Evolutionary conservation across 306 rosid genomes (phyloP), one percentile per base, ranked within the genome.

Genomic region (Gleditsia sinensis): DNA sequence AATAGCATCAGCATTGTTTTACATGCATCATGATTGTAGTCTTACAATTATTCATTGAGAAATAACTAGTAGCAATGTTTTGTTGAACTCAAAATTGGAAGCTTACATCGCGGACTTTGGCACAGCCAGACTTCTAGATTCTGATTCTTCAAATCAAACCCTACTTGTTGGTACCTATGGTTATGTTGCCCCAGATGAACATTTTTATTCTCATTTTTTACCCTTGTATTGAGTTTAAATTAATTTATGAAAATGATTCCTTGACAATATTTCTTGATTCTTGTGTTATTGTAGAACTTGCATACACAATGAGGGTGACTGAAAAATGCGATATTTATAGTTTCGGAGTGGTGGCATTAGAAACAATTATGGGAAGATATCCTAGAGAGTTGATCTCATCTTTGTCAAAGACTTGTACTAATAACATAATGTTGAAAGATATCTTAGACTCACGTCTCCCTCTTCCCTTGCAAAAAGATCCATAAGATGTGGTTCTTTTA

Each of bases 291-390:
- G 75, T 2, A 65, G 67, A 65, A 51, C 48, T 75, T 10, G 65
- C 65, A 0, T 49, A 63, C 48, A 74, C 79, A 9, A 9, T 51
- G n/a, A 19, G 1, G 11, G 66, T 66, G 0, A 55, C 49, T 9
- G 17, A 51, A 32, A 75, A 63, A 36, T 75, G 65, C 17, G 56
- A 75, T 49, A 46, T 75, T 24, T 64, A 62, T 16, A 62, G 42
- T 1, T 74, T 49, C 49, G 65, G 56, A 9, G 65, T 63, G 14
- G 55, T 75, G 11, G 8, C 33, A 17, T 14, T 74, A 50, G 55
- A 64, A 53, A 33, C 24, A 36, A 23, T 74, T 11, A 74, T 50
- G 63, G 72, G 79, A 24, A 36, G 12, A 3, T 67, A 56, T 57
- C 67, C 76, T 1, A 6, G 30, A 57, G 76, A 56, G 4, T 16